Percentiles rank a stretch among this genome's conserved stretches.
Evolutionary conservation across 805 yeast genomes (phyloP).

Genomic region (Spencermartinsiella europaea): DNA sequence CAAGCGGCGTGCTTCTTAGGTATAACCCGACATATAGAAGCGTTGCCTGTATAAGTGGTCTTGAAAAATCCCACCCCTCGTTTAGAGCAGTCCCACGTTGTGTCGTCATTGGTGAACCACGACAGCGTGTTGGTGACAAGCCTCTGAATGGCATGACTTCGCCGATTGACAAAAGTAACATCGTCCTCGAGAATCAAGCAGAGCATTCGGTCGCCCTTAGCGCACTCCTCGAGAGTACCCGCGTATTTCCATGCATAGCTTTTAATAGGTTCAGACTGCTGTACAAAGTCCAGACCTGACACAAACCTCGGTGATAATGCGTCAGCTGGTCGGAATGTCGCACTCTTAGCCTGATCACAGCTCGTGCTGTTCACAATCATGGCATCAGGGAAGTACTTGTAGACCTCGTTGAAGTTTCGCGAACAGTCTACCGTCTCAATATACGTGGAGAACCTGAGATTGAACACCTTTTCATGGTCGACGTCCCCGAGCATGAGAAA

Average conservation of each 20-base stretch:
- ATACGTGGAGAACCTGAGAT: background rate
- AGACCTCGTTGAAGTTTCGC: background rate
- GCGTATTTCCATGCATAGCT: slow-evolving; percentile 2
- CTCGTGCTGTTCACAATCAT: background rate
- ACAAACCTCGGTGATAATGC: background rate
- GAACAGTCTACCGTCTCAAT: background rate
- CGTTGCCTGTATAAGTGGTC: slow-evolving; percentile 19
- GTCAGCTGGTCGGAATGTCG: background rate
- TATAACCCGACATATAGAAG: slow-evolving; percentile 17
- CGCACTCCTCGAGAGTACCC: slow-evolving; percentile 8
- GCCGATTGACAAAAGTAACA: slow-evolving; percentile 13
- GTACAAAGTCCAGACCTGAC: background rate
- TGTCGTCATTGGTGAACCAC: slow-evolving; percentile 14
- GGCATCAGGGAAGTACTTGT: background rate
- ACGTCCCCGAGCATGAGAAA: background rate
- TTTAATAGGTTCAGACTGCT: background rate
- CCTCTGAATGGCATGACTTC: slow-evolving; percentile 1
- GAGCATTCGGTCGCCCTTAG: slow-evolving; percentile 12
- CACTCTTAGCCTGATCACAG: background rate
- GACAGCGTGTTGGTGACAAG: slow-evolving; percentile 15
- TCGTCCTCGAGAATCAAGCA: slow-evolving; percentile 21
- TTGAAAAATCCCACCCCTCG: slow-evolving; percentile 18
- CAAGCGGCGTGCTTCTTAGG: slow-evolving; percentile 12
- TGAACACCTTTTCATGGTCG: background rate
- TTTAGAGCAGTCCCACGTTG: slow-evolving; percentile 20